Evolutionary conservation across 2,329 filamentous ascomycete species (phyloP), one percentile per base, ranked within the genome.

Genomic region (Bipolaris oryzae): DNA sequence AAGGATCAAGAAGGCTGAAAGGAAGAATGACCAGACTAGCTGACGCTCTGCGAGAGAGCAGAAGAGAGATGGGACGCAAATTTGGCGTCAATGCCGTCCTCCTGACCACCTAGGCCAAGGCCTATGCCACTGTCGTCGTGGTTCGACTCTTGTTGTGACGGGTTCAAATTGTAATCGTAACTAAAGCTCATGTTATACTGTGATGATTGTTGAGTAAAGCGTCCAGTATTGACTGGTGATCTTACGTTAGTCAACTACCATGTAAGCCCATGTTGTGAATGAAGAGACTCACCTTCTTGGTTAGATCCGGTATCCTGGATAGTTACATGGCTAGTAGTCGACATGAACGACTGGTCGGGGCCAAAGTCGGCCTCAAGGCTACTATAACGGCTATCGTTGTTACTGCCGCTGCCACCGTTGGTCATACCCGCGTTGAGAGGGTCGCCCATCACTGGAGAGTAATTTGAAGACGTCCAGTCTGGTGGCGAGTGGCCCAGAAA

Each of bases 401-500:
- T 75, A 58, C 71, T 76, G 13, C 69, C 74, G 37, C 72, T 74
- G n/a, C 70, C 72, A 4, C 67, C 71, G 42, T 74, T 74, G 42
- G 64, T 64, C 58, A 74, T 66, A 21, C 64, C 67, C 16, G 63
- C 64, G 31, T 70, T 71, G 44, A 74, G 64, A 20, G 68, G 61
- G 13, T 68, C 72, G 7, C 69, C 72, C 43, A 74, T 54, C 3
- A 74, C 61, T 6, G 70, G 71, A 3, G 73, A 73, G 33, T 66
- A 69, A 10, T 66, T 61, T 4, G 68, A 55, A 1, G 65, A 58
- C 18, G 63, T 67, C 58, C 64, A 67, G 35, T 67, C 66, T 7
- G 69, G 78, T 2, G 76, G 67, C n/a, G 53, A 62, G 39, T 82
- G 80, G 31, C 82, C 82, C 80, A 97, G 87, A 72, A 97, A 97